Evolutionary conservation across 106 monocot species (phyloP), one percentile per base, ranked within the genome.

Genomic region (Dioscorea zingiberensis): DNA sequence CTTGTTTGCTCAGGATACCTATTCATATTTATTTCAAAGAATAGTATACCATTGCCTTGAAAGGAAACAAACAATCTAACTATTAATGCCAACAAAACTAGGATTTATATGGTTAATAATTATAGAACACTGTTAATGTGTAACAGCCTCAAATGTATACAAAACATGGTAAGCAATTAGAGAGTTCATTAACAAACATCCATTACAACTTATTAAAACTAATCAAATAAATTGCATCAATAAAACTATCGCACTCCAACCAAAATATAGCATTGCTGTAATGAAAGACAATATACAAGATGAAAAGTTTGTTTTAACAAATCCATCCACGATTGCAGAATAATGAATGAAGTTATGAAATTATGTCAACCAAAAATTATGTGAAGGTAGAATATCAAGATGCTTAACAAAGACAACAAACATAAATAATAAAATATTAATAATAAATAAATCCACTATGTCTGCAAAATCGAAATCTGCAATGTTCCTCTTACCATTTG

Each of bases 401-500:
- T 16, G 18, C 49, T 49, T 7, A 49, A 18, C 3, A 2, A 49
- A 49, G 13, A 18, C 30, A 49, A 16, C 49, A 4, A 49, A 49
- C 13, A 49, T 18, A n/a, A n/a, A n/a, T n/a, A n/a, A n/a, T n/a
- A n/a, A n/a, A n/a, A n/a, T n/a, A n/a, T n/a, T n/a, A n/a, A n/a
- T n/a, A 49, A 18, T 16, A 13, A 49, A 18, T 49, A 18, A 49
- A 49, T 22, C 1, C 9, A 24, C 19, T 23, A 44, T 29, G 3
- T 32, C 19, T 29, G 38, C 22, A 67, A 49, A 4, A 30, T 55
- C 1, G 6, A 59, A 17, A 13, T 30, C 30, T 30, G 17, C 48
- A 22, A 8, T 14, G 60, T 56, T 30, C 27, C 25, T 27, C 24
- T 63, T 77, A 78, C 78, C 78, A 78, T 21, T 72, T 72, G 18